Conservation (phyloP, 2,329 filamentous ascomycete species). For the Thermoascus crustaceus region DNA sequence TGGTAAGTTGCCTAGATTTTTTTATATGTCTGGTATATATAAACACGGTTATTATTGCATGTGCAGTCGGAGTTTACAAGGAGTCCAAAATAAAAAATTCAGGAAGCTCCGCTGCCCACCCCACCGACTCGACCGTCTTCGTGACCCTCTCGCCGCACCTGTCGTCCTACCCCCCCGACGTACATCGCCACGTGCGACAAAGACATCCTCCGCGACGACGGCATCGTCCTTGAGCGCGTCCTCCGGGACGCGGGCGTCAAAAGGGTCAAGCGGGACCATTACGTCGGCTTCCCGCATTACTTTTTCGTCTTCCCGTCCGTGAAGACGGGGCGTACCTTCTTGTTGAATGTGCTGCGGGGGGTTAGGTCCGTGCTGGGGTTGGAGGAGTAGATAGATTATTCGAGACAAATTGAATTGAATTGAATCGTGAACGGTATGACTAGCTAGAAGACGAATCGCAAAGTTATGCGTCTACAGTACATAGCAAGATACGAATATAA, state of each 20-base stretch:
- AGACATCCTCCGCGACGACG: conserved; percentile 4
- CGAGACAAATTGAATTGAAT: too few relatives aligned
- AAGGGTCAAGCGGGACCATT: conserved; percentile 1
- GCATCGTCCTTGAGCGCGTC: background rate
- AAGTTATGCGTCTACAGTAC: too few relatives aligned
- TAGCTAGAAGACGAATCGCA: too few relatives aligned
- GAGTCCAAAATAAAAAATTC: too few relatives aligned
- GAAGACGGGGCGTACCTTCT: background rate
- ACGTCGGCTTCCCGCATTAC: conserved; percentile 1
- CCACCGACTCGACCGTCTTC: conserved; percentile 1
- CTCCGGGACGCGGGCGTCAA: conserved; percentile 1
- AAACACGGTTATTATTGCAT: background rate
- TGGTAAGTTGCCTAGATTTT: background rate
- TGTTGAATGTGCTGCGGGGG: background rate
- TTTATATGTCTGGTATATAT: background rate
- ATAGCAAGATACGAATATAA: too few relatives aligned
- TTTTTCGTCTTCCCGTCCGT: conserved; percentile 3
- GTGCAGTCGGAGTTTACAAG: too few relatives aligned
- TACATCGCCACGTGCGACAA: conserved; percentile 8
- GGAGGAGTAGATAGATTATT: conserved; percentile 1
- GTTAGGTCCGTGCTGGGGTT: conserved; percentile 1
- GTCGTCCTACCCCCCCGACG: conserved; percentile 1
- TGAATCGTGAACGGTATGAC: too few relatives aligned
- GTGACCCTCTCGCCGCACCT: background rate
- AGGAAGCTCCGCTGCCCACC: background rate